Evolutionary conservation across 1,284 basidiomycete species (phyloP), one percentile per base, ranked within the genome.

Genomic region (Malassezia restricta): DNA sequence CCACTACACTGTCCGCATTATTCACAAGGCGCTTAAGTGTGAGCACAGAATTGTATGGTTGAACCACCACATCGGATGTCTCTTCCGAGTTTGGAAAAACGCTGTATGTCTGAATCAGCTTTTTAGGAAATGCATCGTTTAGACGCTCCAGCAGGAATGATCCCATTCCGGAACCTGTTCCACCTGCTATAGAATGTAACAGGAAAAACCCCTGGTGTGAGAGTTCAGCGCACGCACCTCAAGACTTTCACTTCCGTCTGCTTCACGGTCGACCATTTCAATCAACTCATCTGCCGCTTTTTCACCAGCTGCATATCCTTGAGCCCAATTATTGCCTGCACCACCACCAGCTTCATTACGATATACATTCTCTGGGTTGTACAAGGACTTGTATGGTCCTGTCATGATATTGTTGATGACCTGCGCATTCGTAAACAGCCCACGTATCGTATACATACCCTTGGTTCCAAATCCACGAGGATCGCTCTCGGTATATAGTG

Each of bases 241-340:
- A 17, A 99, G 78, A 14, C 87, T 91, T 76, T 99, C 94, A 72
- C 89, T 92, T 3, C 94, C 92, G 71, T 99, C 94, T 2, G 92
- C 92, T 76, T 98, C 94, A 32, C 94, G 80, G 74, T 98, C 94
- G 52, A 98, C 82, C 90, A 98, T 96, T 75, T 99, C 92, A 82
- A 98, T 92, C 47, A 98, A 82, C 64, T 98, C 92, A 66, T 98
- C 92, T 66, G 92, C 95, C 59, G 92, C 82, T 62, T 80, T 79
- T 75, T 98, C 91, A 41, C 90, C 94, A 66, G 92, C 72, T 0
- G 64, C 65, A 31, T 73, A 91, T 5, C 92, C 92, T 65, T 91
- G 87, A 0, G 90, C 92, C 92, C 92, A 98, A 71, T 96, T 96
- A 71, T 99, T 99, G 29, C 92, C 94, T 5, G 94, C 92, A 49